Conservation (phyloP, 768 basidiomycete species). For the Podaxis rugospora region DNA sequence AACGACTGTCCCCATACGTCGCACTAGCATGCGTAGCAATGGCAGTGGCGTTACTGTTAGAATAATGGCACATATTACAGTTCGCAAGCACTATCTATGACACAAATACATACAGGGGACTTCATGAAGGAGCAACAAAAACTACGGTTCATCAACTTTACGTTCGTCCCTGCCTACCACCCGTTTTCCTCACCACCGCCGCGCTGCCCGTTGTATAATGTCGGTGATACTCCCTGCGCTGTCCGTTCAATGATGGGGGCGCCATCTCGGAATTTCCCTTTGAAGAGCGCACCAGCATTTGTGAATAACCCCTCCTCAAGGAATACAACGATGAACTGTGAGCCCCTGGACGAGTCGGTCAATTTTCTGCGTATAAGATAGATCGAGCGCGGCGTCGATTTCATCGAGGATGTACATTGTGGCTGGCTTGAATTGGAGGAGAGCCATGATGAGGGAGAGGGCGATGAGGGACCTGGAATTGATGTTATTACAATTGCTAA, state of each 20-base stretch:
- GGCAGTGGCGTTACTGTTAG: conserved; percentile 67
- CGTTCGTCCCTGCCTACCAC: conserved; percentile 25
- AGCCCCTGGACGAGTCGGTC: conserved; percentile 58
- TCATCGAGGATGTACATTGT: conserved; percentile 99
- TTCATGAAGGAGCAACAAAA: not conserved
- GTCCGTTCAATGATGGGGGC: conserved; percentile 88
- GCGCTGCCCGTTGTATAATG: conserved; percentile 33
- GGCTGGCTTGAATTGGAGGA: conserved; percentile 98
- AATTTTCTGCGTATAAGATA: conserved; percentile 96
- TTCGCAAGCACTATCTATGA: conserved; percentile 18
- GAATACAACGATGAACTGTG: conserved; percentile 86
- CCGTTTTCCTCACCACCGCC: conserved; percentile 25
- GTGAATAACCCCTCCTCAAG: conserved; percentile 97
- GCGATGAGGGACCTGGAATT: conserved; percentile 85
- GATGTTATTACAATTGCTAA: not conserved
- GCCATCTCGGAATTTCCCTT: conserved; percentile 78
- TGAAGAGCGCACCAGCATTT: conserved; percentile 82
- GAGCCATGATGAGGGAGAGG: conserved; percentile 95
- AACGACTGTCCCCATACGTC: conserved; percentile 94
- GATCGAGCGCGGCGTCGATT: conserved; percentile 94
- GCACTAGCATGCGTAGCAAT: conserved; percentile 89
- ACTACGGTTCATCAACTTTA: conserved; percentile 1
- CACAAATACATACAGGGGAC: conserved; percentile 17
- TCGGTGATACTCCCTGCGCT: conserved; percentile 53
- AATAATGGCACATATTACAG: conserved; percentile 27